phyloP scores from a whole-genome alignment of 495 filamentous ascomycete species.

The Opeltia flavorubescens region DNA sequence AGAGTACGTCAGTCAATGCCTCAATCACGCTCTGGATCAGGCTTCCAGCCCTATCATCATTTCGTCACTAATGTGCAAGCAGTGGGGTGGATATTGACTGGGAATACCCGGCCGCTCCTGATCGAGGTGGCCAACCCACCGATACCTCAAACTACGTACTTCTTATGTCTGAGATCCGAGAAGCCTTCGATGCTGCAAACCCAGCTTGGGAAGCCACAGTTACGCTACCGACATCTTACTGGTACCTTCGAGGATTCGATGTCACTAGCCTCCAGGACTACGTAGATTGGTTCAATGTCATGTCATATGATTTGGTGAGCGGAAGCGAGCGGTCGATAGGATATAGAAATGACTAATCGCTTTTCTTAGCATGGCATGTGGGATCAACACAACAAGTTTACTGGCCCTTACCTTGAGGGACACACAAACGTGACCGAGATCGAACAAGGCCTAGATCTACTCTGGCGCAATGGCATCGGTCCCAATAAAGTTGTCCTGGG shows the following conservation, averaged over 20 bases:
- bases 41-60: too few species aligned
- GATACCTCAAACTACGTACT: slow-evolving; percentile 28
- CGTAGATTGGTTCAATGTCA: slow-evolving; percentile 32
- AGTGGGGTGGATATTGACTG: slow-evolving; percentile 14
- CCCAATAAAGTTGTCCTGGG: slow-evolving; percentile 31
- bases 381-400: slow-evolving; percentile 4
- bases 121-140: slow-evolving; percentile 26
- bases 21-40: too few species aligned
- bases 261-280: neutral
- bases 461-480: slow-evolving; percentile 36
- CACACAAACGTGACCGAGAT: slow-evolving; percentile 50
- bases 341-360: neutral
- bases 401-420: slow-evolving; percentile 20
- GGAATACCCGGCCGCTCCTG: slow-evolving; percentile 35
- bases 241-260: slow-evolving; percentile 11
- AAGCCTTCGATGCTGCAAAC: slow-evolving; percentile 7
- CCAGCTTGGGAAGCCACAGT: slow-evolving; percentile 8
- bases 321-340: neutral
- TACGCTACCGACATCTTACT: slow-evolving; percentile 11
- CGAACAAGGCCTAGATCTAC: slow-evolving; percentile 27
- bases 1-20: too few species aligned
- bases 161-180: slow-evolving; percentile 22
- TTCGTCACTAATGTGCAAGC: too few species aligned
- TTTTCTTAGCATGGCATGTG: slow-evolving; percentile 9
- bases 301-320: slow-evolving; percentile 31